Evolutionary conservation across 2,329 filamentous ascomycete species (phyloP), one percentile per base, ranked within the genome.

Genomic region (Calonectria hawksworthii): DNA sequence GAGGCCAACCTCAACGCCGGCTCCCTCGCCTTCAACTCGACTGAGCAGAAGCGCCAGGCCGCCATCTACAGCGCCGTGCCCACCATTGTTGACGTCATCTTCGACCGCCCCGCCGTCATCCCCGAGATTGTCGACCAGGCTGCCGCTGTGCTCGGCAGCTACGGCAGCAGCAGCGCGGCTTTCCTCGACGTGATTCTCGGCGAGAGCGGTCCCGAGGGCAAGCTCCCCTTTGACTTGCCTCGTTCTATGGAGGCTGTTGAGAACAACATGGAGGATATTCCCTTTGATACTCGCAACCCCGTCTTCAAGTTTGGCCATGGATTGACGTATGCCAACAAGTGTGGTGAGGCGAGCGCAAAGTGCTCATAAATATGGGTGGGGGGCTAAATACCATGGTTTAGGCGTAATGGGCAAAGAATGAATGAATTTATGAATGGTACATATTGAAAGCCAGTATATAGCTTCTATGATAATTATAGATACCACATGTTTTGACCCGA

Each of bases 101-200:
- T 87, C 4, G 84, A 86, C 50, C 84, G 86, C 0, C 86, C 86
- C 0, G 86, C 86, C 1, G 85, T 83, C 1, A 81, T 89, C 4
- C 86, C 86, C 2, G 86, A 88, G 72, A 78, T 88, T 11, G 83
- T 81, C 0, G 85, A 86, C 34, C 65, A 82, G 6, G 85, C 85
- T 1, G 77, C 82, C 0, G 86, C 86, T 0, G 67, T 88, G 0
- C 68, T 87, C 21, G 86, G 79, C 4, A 87, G 83, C 73, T 88
- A 82, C 72, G 86, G 86, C 0, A 84, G 83, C 32, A 81, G 83
- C 13, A 76, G 79, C 0, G 83, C 86, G 1, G 86, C 86, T 0
- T 87, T 88, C 70, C 70, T 89, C 18, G 87, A 88, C 72, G 82
- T 88, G 0, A 64, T 88, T 0, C 86, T 88, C 66, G 83, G 80